Evolutionary conservation across 495 filamentous ascomycete genomes (phyloP).

Genomic region (Mytilinidion resinicola): DNA sequence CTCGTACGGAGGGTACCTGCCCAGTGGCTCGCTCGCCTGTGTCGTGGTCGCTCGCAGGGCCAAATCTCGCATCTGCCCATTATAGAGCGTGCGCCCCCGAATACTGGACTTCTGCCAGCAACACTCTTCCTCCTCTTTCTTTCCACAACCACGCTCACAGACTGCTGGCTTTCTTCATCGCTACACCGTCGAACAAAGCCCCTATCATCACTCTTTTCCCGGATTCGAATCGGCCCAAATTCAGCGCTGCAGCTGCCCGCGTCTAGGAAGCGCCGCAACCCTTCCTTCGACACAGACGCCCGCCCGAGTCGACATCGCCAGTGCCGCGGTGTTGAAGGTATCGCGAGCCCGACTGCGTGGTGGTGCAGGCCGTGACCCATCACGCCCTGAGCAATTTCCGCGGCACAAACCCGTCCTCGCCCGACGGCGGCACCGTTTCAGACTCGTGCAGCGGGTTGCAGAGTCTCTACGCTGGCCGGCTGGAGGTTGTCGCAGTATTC

Average conservation of each 20-base stretch:
- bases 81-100: no score
- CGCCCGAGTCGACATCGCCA: no score
- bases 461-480: background rate
- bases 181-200: constrained; percentile 2
- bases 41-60: no score
- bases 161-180: constrained; percentile 1
- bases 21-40: no score
- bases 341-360: background rate
- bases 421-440: background rate
- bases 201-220: constrained; percentile 6
- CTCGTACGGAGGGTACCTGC: no score
- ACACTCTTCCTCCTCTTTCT: background rate
- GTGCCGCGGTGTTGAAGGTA: constrained; percentile 4
- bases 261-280: background rate
- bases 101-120: no score
- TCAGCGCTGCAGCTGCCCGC: background rate
- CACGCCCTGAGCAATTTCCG: background rate
- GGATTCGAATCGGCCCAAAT: background rate
- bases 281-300: no score
- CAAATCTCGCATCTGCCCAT: no score
- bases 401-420: background rate
- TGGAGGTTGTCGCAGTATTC: background rate
- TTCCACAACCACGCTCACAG: background rate
- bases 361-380: background rate
- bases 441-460: background rate